Base-by-base conservation (phyloP, 345 rosid genomes). In the Populus simonii region DNA sequence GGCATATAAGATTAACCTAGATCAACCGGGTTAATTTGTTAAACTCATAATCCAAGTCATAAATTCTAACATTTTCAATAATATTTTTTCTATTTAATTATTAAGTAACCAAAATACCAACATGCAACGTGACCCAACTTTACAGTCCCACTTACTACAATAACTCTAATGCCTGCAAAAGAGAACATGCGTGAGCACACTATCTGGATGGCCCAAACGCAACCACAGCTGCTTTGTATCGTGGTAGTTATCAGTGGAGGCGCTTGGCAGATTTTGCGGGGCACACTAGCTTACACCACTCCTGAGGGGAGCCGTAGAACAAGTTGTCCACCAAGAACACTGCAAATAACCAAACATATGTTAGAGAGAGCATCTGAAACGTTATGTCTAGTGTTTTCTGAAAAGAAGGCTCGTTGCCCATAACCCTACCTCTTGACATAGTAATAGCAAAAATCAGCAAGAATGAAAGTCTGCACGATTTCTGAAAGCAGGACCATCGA, bases 271-370 rank as follows among this genome's bases (percentile, higher is more conserved):
- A 6, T 71, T 65, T 3, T 71, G 75, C 71, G 38, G 25, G 49
- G 16, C 22, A 9, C 25, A 36, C 20, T 53, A 12, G 76, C 51
- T 81, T 72, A 81, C 36, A 81, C 84, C 36, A 81, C 84, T 68
- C 84, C 84, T 68, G 84, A 73, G 3, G 84, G 84, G n/a, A 81
- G 84, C 20, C 84, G 78, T 45, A 81, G 75, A 61, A 77, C 78
- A 45, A 81, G 80, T 22, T 81, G 84, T 51, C 84, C 84, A 15
- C 80, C 80, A 16, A 77, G 57, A 13, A 81, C 41, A 73, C 84
- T 81, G 84, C 57, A 73, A 45, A 62, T 67, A 76, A n/a, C 59
- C 53, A 53, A 74, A 1, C 18, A 13, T 31, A 11, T 61, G 22
- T 66, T 49, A 63, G 27, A 59, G 3, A 20, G 61, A 70, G 1